Conservation (phyloP, 2,329 filamentous ascomycete species). For the Aspergillus sp. region DNA sequence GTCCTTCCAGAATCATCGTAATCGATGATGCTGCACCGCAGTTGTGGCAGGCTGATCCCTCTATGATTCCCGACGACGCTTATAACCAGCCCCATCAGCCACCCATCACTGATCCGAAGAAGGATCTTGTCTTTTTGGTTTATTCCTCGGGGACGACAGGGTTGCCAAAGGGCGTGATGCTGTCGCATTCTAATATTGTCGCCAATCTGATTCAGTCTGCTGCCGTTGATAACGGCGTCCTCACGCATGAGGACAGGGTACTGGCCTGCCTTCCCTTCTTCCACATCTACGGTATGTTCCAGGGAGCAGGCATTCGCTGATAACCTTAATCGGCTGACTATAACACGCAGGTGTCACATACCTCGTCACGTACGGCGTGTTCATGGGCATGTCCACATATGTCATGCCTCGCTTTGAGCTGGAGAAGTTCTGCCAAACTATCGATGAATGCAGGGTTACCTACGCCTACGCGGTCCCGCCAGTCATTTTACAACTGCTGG, state of each 20-base stretch:
- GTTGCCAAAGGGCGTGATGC: constrained; percentile 20
- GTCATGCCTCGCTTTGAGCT: constrained; percentile 8
- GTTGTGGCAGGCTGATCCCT: background rate
- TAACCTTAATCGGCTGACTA: background rate
- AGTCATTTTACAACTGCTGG: constrained; percentile 2
- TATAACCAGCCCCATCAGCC: background rate
- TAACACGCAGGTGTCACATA: constrained; percentile 1
- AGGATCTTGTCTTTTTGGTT: constrained; percentile 14
- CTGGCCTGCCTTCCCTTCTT: constrained; percentile 3
- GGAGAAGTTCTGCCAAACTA: background rate
- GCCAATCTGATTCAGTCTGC: constrained; percentile 1
- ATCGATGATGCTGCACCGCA: background rate
- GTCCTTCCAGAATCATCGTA: constrained; percentile 2
- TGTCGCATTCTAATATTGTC: constrained; percentile 11
- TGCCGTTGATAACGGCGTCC: background rate
- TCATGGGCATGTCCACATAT: constrained; percentile 2
- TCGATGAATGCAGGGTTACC: constrained; percentile 6
- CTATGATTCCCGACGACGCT: background rate
- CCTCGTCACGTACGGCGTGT: background rate
- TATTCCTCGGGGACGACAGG: constrained; percentile 27
- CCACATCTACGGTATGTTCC: background rate
- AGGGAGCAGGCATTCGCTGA: too few species aligned
- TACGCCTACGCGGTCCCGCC: constrained; percentile 8
- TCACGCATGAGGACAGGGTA: background rate
- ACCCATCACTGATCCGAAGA: background rate